Evolutionary conservation across 306 rosid genomes (phyloP).

Genomic region (Ammopiptanthus mongolicus): DNA sequence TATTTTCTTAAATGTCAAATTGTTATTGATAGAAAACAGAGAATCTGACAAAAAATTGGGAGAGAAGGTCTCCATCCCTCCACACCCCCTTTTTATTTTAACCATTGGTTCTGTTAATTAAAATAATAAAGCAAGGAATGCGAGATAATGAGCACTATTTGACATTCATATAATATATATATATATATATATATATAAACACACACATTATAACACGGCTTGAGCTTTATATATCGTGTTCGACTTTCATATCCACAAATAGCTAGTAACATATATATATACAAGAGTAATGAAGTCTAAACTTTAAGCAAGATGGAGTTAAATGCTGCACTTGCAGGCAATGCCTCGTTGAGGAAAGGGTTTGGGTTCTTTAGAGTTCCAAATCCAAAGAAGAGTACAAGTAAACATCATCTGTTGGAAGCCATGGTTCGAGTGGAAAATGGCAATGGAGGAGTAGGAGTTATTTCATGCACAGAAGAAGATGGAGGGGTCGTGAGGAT

Average conservation of each 20-base stretch:
- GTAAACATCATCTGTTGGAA: slow-evolving; percentile 19
- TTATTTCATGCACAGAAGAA: slow-evolving; percentile 33
- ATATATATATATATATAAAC: not conserved
- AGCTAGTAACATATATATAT: not conserved
- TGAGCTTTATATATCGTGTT: not conserved
- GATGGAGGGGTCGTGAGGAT: slow-evolving; percentile 49
- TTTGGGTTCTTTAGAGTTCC: slow-evolving; percentile 16
- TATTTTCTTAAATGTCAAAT: no score
- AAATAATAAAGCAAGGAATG: not conserved
- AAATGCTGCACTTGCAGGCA: slow-evolving; percentile 5
- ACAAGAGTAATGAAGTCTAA: not conserved
- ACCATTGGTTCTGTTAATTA: not conserved
- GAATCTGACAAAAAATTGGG: no score
- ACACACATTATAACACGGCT: no score
- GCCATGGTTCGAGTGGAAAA: slow-evolving; percentile 18
- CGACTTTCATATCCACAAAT: not conserved
- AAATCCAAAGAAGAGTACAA: slow-evolving; percentile 5
- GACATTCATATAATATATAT: not conserved
- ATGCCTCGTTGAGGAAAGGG: slow-evolving; percentile 22
- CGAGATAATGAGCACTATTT: not conserved
- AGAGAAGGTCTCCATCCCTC: no score
- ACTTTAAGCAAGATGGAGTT: slow-evolving; percentile 24
- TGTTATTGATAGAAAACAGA: no score
- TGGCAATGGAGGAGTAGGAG: slow-evolving; percentile 16
- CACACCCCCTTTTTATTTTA: not conserved